Conservation (phyloP, 352 stramenopile species). For the Phytophthora lateralis region DNA sequence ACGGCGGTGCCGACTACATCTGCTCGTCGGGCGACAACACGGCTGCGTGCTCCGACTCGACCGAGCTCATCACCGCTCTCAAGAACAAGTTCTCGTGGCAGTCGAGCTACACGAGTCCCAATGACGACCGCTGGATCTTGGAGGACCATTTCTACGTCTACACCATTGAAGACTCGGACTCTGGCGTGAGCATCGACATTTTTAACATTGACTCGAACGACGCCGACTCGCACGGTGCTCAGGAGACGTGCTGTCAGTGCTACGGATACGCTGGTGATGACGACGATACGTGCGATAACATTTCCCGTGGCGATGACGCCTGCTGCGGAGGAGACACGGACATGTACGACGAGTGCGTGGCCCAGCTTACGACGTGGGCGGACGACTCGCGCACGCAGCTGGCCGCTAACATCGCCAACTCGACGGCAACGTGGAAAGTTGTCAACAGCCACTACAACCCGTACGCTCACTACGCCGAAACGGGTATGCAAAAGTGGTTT, state of each 20-base stretch:
- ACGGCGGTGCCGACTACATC: slow-evolving; percentile 65
- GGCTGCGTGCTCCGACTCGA: slow-evolving; percentile 28
- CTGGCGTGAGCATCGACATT: slow-evolving; percentile 57
- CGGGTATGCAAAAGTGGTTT: slow-evolving; percentile 46
- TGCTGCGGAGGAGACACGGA: slow-evolving; percentile 48
- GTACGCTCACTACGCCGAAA: slow-evolving; percentile 48
- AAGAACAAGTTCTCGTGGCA: slow-evolving; percentile 58
- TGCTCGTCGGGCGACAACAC: slow-evolving; percentile 41
- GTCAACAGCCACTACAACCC: slow-evolving; percentile 70
- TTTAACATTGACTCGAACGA: slow-evolving; percentile 70
- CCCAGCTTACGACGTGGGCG: slow-evolving; percentile 44
- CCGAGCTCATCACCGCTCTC: slow-evolving; percentile 31
- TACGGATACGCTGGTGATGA: slow-evolving; percentile 57
- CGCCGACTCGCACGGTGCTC: slow-evolving; percentile 50
- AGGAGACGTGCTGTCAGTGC: slow-evolving; percentile 62
- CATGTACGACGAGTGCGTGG: slow-evolving; percentile 51
- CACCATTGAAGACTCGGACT: slow-evolving; percentile 41
- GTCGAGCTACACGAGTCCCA: slow-evolving; percentile 49
- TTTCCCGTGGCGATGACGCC: slow-evolving; percentile 45
- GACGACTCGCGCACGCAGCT: slow-evolving; percentile 52
- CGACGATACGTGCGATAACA: slow-evolving; percentile 47
- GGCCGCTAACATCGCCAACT: slow-evolving; percentile 46
- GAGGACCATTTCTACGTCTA: slow-evolving; percentile 66
- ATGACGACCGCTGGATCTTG: slow-evolving; percentile 58
- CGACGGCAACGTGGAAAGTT: slow-evolving; percentile 69